A percentile compares a stretch with the other conserved stretches of the same genome.
phyloP scores from a whole-genome alignment of 2,329 filamentous ascomycete genomes.

The Fusarium chaquense region DNA sequence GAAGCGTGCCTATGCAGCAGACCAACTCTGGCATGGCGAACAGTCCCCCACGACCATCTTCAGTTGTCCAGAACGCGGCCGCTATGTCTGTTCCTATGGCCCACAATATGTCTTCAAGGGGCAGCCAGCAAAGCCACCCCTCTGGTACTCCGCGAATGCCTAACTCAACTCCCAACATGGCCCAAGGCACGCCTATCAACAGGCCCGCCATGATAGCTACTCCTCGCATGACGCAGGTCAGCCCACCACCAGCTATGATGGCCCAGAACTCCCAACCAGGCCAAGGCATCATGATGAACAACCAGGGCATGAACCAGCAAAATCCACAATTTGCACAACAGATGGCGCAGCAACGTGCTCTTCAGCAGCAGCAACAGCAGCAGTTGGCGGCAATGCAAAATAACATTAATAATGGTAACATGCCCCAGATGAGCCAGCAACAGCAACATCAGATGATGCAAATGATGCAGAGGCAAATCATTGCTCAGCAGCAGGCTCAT shows the following conservation, averaged over 20 bases:
- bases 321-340: slow-evolving; percentile 59
- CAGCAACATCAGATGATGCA: slow-evolving; percentile 57
- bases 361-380: slow-evolving; percentile 58
- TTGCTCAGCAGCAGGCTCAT: slow-evolving; percentile 54
- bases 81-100: slow-evolving; percentile 71
- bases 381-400: slow-evolving; percentile 55
- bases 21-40: slow-evolving; percentile 76
- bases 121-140: slow-evolving; percentile 75
- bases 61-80: slow-evolving; percentile 70
- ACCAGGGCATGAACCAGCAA: slow-evolving; percentile 56
- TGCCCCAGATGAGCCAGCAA: slow-evolving; percentile 55
- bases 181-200: slow-evolving; percentile 69
- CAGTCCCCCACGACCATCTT: slow-evolving; percentile 75
- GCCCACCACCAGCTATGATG: slow-evolving; percentile 71
- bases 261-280: slow-evolving; percentile 67
- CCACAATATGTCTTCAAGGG: slow-evolving; percentile 71
- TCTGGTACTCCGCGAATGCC: slow-evolving; percentile 73
- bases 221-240: slow-evolving; percentile 72
- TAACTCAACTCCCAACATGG: slow-evolving; percentile 70
- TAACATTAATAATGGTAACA: slow-evolving; percentile 52
- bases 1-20: slow-evolving; percentile 71
- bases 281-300: slow-evolving; percentile 64
- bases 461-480: slow-evolving; percentile 54
- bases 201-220: slow-evolving; percentile 66
- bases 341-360: slow-evolving; percentile 61